phyloP scores from a whole-genome alignment of 805 yeast species.

The Yarrowia sp. region DNA sequence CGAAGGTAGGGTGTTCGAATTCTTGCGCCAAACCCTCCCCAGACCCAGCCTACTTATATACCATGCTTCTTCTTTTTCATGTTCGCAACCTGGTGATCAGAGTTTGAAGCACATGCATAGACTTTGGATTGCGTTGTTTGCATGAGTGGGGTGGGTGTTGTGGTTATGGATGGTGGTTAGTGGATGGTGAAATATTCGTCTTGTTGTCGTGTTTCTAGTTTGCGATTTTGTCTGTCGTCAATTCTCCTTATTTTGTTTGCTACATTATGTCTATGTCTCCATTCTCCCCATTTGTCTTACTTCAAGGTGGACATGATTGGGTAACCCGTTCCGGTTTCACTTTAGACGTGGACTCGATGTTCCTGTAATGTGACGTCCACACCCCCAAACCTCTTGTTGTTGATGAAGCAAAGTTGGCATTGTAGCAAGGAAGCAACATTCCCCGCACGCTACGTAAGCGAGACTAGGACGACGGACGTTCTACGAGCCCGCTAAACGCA shows the following conservation, averaged over 20 bases:
- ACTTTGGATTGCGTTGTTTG: constrained; percentile 34
- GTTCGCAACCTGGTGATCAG: constrained; percentile 1
- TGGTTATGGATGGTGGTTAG: too few species aligned
- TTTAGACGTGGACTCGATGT: not conserved
- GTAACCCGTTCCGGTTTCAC: not conserved
- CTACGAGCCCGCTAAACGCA: not conserved
- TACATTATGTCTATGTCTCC: too few species aligned
- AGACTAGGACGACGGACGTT: too few species aligned
- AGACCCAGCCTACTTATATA: not conserved
- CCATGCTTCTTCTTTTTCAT: constrained; percentile 14
- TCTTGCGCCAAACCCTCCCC: not conserved
- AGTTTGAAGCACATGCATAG: constrained; percentile 4
- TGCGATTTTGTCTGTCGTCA: too few species aligned
- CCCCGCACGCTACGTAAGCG: too few species aligned
- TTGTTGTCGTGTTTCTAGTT: too few species aligned
- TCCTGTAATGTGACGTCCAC: not conserved
- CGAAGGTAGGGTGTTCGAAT: not conserved
- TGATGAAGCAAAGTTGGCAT: too few species aligned
- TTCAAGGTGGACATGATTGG: not conserved
- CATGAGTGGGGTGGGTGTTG: not conserved
- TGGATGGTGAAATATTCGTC: too few species aligned
- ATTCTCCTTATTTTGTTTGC: too few species aligned
- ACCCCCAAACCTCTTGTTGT: too few species aligned
- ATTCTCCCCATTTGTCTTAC: too few species aligned
- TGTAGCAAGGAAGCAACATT: not conserved